Evolutionary conservation across 2,329 filamentous ascomycete genomes (phyloP), one percentile per base, ranked within the genome.

Genomic region (Alternaria infectoria): DNA sequence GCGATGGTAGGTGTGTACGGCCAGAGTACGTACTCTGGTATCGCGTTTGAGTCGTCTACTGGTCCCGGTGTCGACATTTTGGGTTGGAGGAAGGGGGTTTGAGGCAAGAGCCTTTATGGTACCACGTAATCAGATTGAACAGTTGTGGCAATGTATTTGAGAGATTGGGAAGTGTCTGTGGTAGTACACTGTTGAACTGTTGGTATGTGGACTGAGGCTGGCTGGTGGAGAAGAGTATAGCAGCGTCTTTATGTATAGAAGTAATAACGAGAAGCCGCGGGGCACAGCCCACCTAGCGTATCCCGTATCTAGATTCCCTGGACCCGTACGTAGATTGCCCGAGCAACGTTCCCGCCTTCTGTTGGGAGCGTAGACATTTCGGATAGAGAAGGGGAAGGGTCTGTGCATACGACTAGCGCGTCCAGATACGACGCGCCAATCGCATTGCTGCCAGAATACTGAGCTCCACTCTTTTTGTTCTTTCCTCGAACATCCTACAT

Each of bases 1-100:
- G 80, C 74, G 0, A 86, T 58, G 0, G 82, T 84, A 0, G 86
- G 85, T 5, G 75, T 77, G 65, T 85, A 85, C 50, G 79, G 66
- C 75, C 75, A 77, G 9, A 77, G 70, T 8, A 72, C 66, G 32
- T 73, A 77, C 44, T 71, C 55, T 47, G 67, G 61, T 25, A 61
- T 61, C 11, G 49, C 62, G 26, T 57, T 57, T 13, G 67, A 59
- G 28, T 72, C 67, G 15, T 59, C 49, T 21, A 49, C 54, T 40
- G 43, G 52, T 21, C 26, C 54, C 4, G 54, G 40, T n/a, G 43
- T 47, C 19, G 69, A 61, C 73, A 74, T 74, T 12, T 17, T 69
- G 19, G 26, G 17, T 30, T 6, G 47, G 32, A 15, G 36, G 26
- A 2, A 2, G 11, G 32, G 4, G 17, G 30, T 28, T 3, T 17